phyloP scores from a whole-genome alignment of 2,329 filamentous ascomycete species.

The Escovopsis sp. region DNA sequence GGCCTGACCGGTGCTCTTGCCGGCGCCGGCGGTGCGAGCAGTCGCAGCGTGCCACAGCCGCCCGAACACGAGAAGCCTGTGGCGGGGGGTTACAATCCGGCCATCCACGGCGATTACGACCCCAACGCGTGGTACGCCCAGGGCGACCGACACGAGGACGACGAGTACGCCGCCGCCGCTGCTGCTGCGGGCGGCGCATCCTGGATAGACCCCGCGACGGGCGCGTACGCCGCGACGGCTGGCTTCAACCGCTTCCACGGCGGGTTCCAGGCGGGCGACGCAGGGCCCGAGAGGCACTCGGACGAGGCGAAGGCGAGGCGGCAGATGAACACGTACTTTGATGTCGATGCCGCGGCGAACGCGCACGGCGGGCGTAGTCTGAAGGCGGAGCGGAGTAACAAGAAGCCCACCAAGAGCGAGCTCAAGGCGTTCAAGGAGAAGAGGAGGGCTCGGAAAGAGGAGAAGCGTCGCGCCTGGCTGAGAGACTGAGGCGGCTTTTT shows the following conservation, averaged over 20 bases:
- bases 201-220: constrained; percentile 14
- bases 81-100: constrained; percentile 78
- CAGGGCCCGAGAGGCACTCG: constrained; percentile 61
- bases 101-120: constrained; percentile 93
- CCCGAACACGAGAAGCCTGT: constrained; percentile 25
- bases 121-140: constrained; percentile 89
- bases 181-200: no score
- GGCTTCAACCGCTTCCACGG: constrained; percentile 90
- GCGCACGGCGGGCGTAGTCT: constrained; percentile 79
- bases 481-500: constrained; percentile 46
- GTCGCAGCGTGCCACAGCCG: constrained; percentile 12
- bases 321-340: constrained; percentile 91
- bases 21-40: constrained; percentile 9
- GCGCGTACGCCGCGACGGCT: constrained; percentile 51
- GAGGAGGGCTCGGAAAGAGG: constrained; percentile 76
- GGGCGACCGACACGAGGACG: constrained; percentile 25
- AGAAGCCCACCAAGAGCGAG: constrained; percentile 74
- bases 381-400: constrained; percentile 75
- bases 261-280: constrained; percentile 54
- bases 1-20: constrained; percentile 15
- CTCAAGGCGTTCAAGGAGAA: constrained; percentile 87
- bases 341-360: constrained; percentile 88
- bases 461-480: constrained; percentile 86
- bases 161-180: constrained; percentile 14
- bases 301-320: constrained; percentile 77